These are phyloP conservation scores for Aspergillus carlsbadensis DNA, from an alignment of 495 filamentous ascomycete species.

Conservation along the genomic window DNA sequence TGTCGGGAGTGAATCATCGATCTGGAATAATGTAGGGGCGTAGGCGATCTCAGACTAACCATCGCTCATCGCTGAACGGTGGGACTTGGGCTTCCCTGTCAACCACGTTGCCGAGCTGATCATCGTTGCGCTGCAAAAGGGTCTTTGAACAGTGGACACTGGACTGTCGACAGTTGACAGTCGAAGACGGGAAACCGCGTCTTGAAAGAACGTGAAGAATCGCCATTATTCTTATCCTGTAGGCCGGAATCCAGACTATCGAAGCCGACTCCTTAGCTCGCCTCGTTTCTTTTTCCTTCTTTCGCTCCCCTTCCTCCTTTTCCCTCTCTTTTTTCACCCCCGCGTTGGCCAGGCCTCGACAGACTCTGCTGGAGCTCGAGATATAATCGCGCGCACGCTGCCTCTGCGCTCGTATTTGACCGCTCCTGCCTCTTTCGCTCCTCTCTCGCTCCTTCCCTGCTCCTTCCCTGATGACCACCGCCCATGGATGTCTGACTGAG, in stretches of 20 bases:
- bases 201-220: too few relatives aligned
- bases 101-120: constrained; percentile 33
- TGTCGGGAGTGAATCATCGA: background rate
- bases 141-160: too few relatives aligned
- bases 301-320: constrained; percentile 8
- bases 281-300: constrained; percentile 14
- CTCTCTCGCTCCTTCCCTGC: constrained; percentile 8
- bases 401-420: constrained; percentile 3
- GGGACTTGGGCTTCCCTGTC: constrained; percentile 27
- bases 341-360: constrained; percentile 26
- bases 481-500: constrained; percentile 10
- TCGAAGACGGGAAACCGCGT: too few relatives aligned
- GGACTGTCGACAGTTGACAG: too few relatives aligned
- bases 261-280: background rate
- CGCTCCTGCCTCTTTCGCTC: background rate
- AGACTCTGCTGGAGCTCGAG: background rate
- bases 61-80: constrained; percentile 1
- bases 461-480: constrained; percentile 7
- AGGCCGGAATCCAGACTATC: background rate
- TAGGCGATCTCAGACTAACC: too few relatives aligned
- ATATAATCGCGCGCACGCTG: too few relatives aligned
- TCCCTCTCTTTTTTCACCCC: constrained; percentile 13
- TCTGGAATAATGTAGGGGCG: background rate
- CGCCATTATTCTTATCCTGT: too few relatives aligned
- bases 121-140: constrained; percentile 2